Evolutionary conservation across 2,329 filamentous ascomycete genomes (phyloP).

Genomic region (Clonostachys rosea): DNA sequence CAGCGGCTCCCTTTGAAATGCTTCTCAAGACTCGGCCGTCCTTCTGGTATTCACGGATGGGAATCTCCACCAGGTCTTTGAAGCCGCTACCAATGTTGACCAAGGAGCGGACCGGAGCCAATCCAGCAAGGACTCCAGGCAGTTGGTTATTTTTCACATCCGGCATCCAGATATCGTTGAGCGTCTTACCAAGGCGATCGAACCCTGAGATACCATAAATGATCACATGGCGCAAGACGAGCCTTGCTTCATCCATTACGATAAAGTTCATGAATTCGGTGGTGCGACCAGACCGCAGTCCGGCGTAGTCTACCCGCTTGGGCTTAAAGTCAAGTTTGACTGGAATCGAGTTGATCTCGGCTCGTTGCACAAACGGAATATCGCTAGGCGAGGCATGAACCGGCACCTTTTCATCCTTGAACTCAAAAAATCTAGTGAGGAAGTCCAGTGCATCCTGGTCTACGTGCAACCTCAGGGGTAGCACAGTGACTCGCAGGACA

Average conservation of each 20-base stretch:
- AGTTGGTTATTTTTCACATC: constrained; percentile 89
- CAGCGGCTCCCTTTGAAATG: constrained; percentile 82
- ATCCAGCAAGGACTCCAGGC: constrained; percentile 78
- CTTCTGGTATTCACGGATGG: constrained; percentile 88
- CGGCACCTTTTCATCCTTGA: constrained; percentile 72
- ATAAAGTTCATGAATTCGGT: constrained; percentile 99
- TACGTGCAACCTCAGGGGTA: constrained; percentile 87
- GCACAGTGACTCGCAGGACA: constrained; percentile 71
- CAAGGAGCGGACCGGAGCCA: constrained; percentile 84
- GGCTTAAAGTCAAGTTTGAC: constrained; percentile 94
- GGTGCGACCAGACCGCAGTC: constrained; percentile 86
- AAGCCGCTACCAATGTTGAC: constrained; percentile 90
- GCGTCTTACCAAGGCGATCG: constrained; percentile 79
- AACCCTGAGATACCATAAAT: constrained; percentile 91
- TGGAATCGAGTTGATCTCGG: constrained; percentile 78
- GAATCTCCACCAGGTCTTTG: constrained; percentile 80
- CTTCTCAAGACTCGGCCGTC: constrained; percentile 90
- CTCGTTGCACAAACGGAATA: constrained; percentile 81
- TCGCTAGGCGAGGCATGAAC: constrained; percentile 60
- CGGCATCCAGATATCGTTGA: constrained; percentile 96
- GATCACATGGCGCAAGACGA: constrained; percentile 83
- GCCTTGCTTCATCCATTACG: constrained; percentile 81
- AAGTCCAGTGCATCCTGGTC: constrained; percentile 98
- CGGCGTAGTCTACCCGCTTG: constrained; percentile 94
- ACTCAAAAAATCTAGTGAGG: constrained; percentile 95